Conservation (phyloP, 495 filamentous ascomycete species). For the Penicillium goetzii region DNA sequence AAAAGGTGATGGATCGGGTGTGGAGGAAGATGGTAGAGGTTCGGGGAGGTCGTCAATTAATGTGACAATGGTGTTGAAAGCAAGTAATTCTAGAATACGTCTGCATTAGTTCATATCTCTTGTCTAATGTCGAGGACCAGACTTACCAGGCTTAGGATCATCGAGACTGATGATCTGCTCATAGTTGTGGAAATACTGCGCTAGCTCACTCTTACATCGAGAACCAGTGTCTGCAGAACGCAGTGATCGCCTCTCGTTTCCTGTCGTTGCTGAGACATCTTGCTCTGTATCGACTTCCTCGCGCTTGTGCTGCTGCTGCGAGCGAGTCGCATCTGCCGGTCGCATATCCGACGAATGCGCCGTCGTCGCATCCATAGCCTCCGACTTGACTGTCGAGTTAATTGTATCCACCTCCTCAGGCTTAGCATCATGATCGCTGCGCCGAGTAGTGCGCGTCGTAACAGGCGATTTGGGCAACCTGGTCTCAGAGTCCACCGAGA, state of each 20-base stretch:
- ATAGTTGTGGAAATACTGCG: constrained; percentile 86
- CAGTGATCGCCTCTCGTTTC: constrained; percentile 48
- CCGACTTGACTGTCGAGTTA: constrained; percentile 13
- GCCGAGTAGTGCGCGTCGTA: constrained; percentile 23
- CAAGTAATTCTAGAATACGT: constrained; percentile 44
- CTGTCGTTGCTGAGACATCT: constrained; percentile 9
- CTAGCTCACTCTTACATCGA: constrained; percentile 83
- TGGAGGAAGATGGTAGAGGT: constrained; percentile 27
- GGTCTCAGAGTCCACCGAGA: constrained; percentile 12
- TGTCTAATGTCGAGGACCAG: constrained; percentile 2
- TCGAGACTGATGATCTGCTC: constrained; percentile 87
- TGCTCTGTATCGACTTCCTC: constrained; percentile 19
- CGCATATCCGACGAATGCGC: neutral
- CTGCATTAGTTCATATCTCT: constrained; percentile 12
- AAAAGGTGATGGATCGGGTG: constrained; percentile 35
- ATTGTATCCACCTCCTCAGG: constrained; percentile 12
- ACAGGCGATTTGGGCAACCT: constrained; percentile 18
- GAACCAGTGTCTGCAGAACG: constrained; percentile 56
- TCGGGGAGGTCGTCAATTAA: constrained; percentile 51
- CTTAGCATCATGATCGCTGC: constrained; percentile 14
- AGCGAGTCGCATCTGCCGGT: constrained; percentile 9
- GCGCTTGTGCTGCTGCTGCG: constrained; percentile 7
- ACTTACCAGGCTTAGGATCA: constrained; percentile 72
- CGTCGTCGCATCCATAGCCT: neutral
- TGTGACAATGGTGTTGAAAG: constrained; percentile 46